Conservation (phyloP, 140 eudicot species). For the Senecio squalidus region DNA sequence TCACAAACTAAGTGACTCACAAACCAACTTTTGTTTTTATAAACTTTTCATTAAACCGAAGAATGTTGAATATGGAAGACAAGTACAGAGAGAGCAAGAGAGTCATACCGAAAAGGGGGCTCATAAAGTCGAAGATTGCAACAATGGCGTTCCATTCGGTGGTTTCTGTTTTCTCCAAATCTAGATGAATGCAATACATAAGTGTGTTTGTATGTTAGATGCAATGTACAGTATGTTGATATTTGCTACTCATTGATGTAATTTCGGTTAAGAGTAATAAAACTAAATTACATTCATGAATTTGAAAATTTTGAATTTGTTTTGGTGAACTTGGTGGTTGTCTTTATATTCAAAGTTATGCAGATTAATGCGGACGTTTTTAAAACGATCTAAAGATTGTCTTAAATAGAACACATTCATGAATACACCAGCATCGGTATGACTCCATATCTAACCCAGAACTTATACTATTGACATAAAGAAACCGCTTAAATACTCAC, state of each 20-base stretch:
- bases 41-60: background rate
- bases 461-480: too few species aligned
- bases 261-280: constrained; percentile 1
- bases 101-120: constrained; percentile 29
- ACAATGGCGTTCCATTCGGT: constrained; percentile 24
- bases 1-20: constrained; percentile 1
- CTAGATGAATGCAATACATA: constrained; percentile 7
- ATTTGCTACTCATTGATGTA: constrained; percentile 3
- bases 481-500: too few species aligned
- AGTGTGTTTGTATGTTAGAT: constrained; percentile 1
- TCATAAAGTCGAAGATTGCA: constrained; percentile 28
- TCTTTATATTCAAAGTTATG: background rate
- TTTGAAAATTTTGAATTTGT: background rate
- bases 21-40: background rate
- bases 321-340: background rate
- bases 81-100: constrained; percentile 16
- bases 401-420: background rate
- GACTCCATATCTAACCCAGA: background rate
- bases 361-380: background rate
- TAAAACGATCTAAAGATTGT: background rate
- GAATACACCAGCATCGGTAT: background rate
- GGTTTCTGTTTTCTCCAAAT: constrained; percentile 23
- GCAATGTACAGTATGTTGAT: constrained; percentile 1
- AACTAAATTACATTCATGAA: constrained; percentile 15
- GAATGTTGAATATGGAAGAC: constrained; percentile 14